phyloP scores from a whole-genome alignment of 768 basidiomycete genomes.

The Lyophyllum atratum region DNA sequence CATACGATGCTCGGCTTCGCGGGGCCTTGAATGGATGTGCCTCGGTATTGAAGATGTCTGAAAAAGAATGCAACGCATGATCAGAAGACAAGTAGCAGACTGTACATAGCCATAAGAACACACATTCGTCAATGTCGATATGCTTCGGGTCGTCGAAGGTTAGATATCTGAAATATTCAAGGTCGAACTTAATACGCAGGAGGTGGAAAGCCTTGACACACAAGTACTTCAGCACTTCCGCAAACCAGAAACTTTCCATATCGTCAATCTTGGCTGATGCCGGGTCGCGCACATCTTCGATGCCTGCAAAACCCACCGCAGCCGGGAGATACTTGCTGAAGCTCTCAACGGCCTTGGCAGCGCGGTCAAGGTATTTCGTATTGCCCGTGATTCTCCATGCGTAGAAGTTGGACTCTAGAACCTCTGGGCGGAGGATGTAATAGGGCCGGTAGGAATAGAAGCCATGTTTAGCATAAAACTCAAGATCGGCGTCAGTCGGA shows the following conservation, averaged over 20 bases:
- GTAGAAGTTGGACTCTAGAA: slow-evolving; percentile 80
- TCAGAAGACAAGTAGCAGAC: slow-evolving; percentile 3
- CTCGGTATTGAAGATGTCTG: slow-evolving; percentile 72
- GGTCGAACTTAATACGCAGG: background rate
- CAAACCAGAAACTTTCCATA: slow-evolving; percentile 70
- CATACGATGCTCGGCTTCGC: slow-evolving; percentile 29
- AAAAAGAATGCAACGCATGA: background rate
- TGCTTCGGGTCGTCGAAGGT: slow-evolving; percentile 70
- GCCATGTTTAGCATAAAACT: slow-evolving; percentile 64
- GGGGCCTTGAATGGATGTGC: slow-evolving; percentile 66
- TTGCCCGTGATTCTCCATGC: slow-evolving; percentile 75
- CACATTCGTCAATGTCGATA: slow-evolving; percentile 66
- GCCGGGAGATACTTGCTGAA: slow-evolving; percentile 53
- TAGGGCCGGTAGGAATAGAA: slow-evolving; percentile 56
- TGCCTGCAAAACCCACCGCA: slow-evolving; percentile 47
- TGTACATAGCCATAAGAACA: slow-evolving; percentile 18
- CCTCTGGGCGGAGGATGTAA: slow-evolving; percentile 74
- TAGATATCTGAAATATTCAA: slow-evolving; percentile 47
- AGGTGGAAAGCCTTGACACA: slow-evolving; percentile 26
- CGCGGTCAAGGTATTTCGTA: slow-evolving; percentile 65
- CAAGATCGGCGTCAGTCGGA: slow-evolving; percentile 38
- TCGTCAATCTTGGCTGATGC: slow-evolving; percentile 51
- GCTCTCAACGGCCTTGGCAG: slow-evolving; percentile 53
- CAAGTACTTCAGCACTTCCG: slow-evolving; percentile 76
- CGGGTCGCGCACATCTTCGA: slow-evolving; percentile 55